These are phyloP conservation scores for Ustilago cynodontis DNA, from an alignment of 1,284 basidiomycete genomes.

Conservation along the genomic window DNA sequence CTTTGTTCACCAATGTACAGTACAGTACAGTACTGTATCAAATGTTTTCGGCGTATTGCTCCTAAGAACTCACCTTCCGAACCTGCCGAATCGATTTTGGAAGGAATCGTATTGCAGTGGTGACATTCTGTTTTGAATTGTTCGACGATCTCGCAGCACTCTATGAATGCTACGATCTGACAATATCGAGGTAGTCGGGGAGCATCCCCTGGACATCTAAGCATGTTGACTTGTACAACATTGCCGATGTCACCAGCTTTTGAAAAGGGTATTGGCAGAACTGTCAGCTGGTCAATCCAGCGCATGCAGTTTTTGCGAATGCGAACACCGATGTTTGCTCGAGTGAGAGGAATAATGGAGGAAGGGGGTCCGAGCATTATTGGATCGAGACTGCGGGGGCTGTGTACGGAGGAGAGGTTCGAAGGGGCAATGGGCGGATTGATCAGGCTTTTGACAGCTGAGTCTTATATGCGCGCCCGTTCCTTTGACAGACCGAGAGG, in stretches of 20 bases:
- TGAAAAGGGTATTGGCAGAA: neutral
- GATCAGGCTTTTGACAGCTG: too few species aligned
- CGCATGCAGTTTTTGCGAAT: neutral
- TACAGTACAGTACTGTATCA: neutral
- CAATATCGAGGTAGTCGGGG: conserved; percentile 5
- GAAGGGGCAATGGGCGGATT: too few species aligned
- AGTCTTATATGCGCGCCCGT: too few species aligned
- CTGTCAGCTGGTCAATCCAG: neutral
- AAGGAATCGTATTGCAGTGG: neutral
- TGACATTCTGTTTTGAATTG: neutral
- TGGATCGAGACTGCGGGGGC: neutral
- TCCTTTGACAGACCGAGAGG: too few species aligned
- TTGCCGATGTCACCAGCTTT: neutral
- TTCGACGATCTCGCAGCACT: neutral
- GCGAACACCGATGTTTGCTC: neutral
- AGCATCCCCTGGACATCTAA: conserved; percentile 1
- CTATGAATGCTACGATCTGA: neutral
- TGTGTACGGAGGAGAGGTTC: too few species aligned
- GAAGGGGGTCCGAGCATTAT: conserved; percentile 3
- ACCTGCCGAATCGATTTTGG: conserved; percentile 1
- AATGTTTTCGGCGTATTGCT: neutral
- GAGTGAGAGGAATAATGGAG: neutral
- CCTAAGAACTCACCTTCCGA: neutral
- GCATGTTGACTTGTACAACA: too few species aligned
- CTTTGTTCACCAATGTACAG: too few species aligned